Conservation (phyloP, 345 rosid species). For the Sonneratia caseolaris region DNA sequence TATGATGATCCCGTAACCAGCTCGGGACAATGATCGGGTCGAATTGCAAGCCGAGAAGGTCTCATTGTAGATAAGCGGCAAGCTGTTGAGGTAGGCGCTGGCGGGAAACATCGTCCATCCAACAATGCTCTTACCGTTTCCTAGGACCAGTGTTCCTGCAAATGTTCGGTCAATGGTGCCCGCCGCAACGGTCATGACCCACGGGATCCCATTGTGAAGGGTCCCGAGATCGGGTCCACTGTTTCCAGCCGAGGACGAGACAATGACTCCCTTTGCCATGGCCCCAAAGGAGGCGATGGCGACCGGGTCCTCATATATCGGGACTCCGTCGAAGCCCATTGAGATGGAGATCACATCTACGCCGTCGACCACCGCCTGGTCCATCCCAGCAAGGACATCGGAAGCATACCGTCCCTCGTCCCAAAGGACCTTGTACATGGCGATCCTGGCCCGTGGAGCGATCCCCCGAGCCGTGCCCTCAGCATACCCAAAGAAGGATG, state of each 20-base stretch:
- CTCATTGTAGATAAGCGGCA: background rate
- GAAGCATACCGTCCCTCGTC: constrained; percentile 23
- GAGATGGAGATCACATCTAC: constrained; percentile 43
- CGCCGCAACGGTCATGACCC: constrained; percentile 33
- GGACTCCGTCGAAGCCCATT: constrained; percentile 25
- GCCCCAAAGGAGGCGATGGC: constrained; percentile 48
- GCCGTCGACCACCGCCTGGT: constrained; percentile 41
- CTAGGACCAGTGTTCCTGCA: constrained; percentile 18
- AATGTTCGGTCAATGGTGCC: constrained; percentile 28
- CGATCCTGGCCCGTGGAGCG: constrained; percentile 38
- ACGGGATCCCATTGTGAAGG: constrained; percentile 31
- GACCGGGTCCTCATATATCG: constrained; percentile 35
- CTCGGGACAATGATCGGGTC: background rate
- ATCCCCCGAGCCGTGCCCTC: constrained; percentile 34
- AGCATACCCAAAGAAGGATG: constrained; percentile 39
- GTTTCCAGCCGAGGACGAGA: constrained; percentile 27
- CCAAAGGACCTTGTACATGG: constrained; percentile 43
- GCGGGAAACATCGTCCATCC: constrained; percentile 23
- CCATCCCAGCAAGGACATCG: constrained; percentile 41
- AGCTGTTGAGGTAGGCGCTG: background rate
- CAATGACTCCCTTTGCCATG: constrained; percentile 32
- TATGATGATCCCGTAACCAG: background rate
- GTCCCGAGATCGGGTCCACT: constrained; percentile 10
- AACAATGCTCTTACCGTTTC: constrained; percentile 13
- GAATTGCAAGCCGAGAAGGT: background rate